Conservation (phyloP, 2,329 filamentous ascomycete genomes). For the Nigrospora oryzae region DNA sequence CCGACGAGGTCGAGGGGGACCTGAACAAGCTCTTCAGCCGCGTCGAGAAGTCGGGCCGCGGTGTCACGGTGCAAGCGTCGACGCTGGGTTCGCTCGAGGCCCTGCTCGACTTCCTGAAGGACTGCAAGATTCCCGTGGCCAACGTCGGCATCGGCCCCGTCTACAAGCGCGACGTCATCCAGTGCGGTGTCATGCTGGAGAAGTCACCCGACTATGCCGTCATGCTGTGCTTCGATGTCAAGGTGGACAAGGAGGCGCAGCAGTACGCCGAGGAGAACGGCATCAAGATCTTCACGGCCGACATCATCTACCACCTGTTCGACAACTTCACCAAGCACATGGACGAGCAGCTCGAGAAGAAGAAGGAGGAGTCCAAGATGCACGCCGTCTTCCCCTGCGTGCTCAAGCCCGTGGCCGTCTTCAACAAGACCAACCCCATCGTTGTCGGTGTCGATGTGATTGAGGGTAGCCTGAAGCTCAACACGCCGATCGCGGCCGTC, state of each 20-base stretch:
- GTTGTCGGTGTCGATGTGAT: conserved; percentile 91
- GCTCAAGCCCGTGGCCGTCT: conserved; percentile 79
- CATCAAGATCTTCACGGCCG: conserved; percentile 95
- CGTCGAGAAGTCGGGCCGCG: conserved; percentile 84
- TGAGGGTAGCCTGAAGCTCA: conserved; percentile 79
- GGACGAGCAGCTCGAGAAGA: conserved; percentile 75
- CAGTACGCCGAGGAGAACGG: conserved; percentile 87
- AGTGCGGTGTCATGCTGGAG: conserved; percentile 90
- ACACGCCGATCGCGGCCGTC: conserved; percentile 84
- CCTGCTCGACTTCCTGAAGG: conserved; percentile 88
- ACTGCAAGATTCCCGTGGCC: conserved; percentile 93
- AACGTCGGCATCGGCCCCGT: conserved; percentile 97
- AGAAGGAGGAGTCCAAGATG: conserved; percentile 94
- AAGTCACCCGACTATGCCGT: conserved; percentile 93
- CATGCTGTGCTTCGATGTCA: conserved; percentile 99
- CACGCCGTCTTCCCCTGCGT: conserved; percentile 96
- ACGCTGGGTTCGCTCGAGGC: conserved; percentile 96
- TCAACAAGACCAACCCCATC: conserved; percentile 97
- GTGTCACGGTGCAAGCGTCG: conserved; percentile 94
- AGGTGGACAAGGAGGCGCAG: conserved; percentile 93
- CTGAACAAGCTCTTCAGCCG: conserved; percentile 84
- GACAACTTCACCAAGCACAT: conserved; percentile 96
- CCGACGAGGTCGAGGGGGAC: conserved; percentile 94
- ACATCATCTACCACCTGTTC: conserved; percentile 98
- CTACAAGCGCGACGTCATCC: conserved; percentile 96